Conservation (phyloP, 192 early-diverging fungal species). For the Gamsiella multidivaricata region DNA sequence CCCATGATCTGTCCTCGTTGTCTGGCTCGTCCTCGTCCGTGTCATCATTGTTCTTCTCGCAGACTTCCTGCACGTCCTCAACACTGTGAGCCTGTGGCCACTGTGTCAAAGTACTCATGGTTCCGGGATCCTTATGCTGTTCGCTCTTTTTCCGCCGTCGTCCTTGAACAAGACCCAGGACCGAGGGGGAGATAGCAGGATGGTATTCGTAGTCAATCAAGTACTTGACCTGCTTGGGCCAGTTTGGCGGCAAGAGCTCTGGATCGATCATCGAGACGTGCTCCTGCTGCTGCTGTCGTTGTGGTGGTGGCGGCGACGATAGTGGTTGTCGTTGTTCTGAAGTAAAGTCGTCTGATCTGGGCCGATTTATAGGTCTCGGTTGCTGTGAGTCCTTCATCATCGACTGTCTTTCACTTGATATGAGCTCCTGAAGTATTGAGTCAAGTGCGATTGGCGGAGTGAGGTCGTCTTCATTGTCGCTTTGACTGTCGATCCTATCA, state of each 20-base stretch:
- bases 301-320: background rate
- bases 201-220: constrained; percentile 48
- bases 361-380: too few relatives aligned
- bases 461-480: too few relatives aligned
- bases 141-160: constrained; percentile 5
- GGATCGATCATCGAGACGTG: constrained; percentile 31
- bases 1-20: background rate
- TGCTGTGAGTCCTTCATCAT: too few relatives aligned
- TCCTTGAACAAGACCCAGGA: constrained; percentile 41
- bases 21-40: background rate
- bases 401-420: too few relatives aligned
- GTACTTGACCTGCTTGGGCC: constrained; percentile 47
- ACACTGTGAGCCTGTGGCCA: too few relatives aligned
- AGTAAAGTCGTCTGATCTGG: too few relatives aligned
- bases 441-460: too few relatives aligned
- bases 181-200: constrained; percentile 9
- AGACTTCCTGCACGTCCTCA: background rate
- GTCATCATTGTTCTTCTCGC: background rate
- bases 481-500: too few relatives aligned
- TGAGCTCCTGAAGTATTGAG: too few relatives aligned
- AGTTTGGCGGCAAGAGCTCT: constrained; percentile 23
- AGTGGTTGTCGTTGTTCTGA: too few relatives aligned
- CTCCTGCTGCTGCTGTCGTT: background rate
- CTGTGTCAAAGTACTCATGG: background rate
- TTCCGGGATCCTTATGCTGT: background rate